Evolutionary conservation across 805 yeast genomes (phyloP).

Genomic region (Candida boleticola): DNA sequence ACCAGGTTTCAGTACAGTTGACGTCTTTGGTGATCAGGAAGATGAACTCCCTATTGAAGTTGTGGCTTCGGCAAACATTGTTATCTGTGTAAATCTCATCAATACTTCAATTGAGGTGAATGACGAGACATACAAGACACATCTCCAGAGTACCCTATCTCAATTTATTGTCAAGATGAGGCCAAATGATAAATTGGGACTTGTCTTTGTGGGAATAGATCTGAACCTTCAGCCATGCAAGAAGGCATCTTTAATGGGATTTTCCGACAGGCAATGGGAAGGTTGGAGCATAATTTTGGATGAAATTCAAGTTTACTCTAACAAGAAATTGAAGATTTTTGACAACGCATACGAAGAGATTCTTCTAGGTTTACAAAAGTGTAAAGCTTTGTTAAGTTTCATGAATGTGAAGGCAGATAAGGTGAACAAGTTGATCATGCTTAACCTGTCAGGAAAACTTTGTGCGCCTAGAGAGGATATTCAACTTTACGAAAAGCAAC

Average conservation of each 20-base stretch:
- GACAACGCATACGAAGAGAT: constrained; percentile 23
- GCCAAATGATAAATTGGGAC: constrained; percentile 43
- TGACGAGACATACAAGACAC: constrained; percentile 24
- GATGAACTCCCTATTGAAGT: neutral
- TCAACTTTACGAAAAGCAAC: too few species aligned
- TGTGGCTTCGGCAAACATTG: neutral
- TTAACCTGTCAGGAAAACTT: neutral
- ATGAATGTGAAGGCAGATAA: constrained; percentile 5
- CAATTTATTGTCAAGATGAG: constrained; percentile 26
- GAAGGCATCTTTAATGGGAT: constrained; percentile 47
- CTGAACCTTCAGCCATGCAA: constrained; percentile 35
- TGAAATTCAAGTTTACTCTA: constrained; percentile 29
- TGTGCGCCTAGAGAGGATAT: too few species aligned
- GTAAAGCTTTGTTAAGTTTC: constrained; percentile 25
- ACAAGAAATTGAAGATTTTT: constrained; percentile 11
- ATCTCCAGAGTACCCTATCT: constrained; percentile 22
- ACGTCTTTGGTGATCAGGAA: too few species aligned
- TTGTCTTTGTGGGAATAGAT: constrained; percentile 48
- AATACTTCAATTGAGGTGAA: constrained; percentile 24
- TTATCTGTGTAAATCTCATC: constrained; percentile 24
- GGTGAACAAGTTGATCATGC: neutral
- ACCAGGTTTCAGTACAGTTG: too few species aligned
- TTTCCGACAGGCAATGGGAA: constrained; percentile 42
- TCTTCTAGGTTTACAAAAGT: constrained; percentile 23
- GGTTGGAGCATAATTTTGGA: constrained; percentile 47